Conservation (phyloP, 2,329 filamentous ascomycete genomes). For the Parasarocladium wereldwijsianum region DNA sequence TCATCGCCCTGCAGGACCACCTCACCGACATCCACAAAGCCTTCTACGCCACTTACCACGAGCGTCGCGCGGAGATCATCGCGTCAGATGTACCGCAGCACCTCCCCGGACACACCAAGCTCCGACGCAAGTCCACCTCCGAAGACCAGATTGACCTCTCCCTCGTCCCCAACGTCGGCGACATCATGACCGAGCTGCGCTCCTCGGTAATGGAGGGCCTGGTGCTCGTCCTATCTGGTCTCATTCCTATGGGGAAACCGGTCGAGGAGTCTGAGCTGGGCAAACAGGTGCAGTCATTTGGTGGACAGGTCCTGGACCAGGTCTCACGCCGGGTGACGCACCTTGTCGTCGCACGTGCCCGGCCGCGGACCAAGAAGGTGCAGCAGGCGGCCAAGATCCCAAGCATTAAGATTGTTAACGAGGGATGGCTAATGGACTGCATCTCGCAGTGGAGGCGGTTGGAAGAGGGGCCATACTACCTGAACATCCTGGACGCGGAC, state of each 20-base stretch:
- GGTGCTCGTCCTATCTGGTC: constrained; percentile 76
- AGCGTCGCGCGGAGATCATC: constrained; percentile 24
- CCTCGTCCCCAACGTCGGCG: constrained; percentile 68
- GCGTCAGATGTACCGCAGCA: constrained; percentile 17
- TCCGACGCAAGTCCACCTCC: constrained; percentile 15
- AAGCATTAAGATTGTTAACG: constrained; percentile 79
- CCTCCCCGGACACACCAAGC: constrained; percentile 18
- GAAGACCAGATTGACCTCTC: constrained; percentile 29
- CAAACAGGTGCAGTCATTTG: constrained; percentile 75
- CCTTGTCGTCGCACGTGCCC: constrained; percentile 53
- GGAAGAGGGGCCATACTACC: constrained; percentile 64
- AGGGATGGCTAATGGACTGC: constrained; percentile 77
- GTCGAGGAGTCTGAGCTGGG: constrained; percentile 74
- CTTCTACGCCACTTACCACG: constrained; percentile 76
- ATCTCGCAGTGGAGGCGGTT: constrained; percentile 72
- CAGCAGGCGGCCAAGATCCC: constrained; percentile 68
- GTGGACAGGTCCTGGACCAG: constrained; percentile 46
- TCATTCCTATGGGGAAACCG: constrained; percentile 70
- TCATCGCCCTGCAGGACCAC: constrained; percentile 61
- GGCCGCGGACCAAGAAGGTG: constrained; percentile 79
- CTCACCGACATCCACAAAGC: constrained; percentile 59
- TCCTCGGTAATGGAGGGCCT: constrained; percentile 57
- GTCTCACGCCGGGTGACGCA: constrained; percentile 48
- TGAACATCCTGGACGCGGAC: constrained; percentile 61
- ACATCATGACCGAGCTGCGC: constrained; percentile 75